Evolutionary conservation across 2,329 filamentous ascomycete species (phyloP), one percentile per base, ranked within the genome.

Genomic region (Simplicillium aogashimaense): DNA sequence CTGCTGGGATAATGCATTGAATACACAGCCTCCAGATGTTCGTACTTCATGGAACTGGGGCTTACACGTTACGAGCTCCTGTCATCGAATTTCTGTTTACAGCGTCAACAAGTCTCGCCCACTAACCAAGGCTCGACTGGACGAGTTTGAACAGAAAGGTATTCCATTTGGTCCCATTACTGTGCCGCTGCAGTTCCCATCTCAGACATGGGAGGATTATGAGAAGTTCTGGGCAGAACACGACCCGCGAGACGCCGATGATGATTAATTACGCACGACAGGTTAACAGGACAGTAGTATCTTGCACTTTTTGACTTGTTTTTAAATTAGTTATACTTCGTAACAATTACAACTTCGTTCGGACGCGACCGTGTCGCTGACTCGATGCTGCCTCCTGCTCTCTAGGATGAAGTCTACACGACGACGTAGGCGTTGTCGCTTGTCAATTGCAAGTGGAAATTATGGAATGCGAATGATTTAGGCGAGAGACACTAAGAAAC

Each of bases 21-120:
- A 81, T 44, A 79, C 75, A 0, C 76, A 81, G 48, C 75, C 76
- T 0, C 63, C 68, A 0, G 64, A 65, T 44, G 67, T 78, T 0
- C 59, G 76, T 11, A 64, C 67, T 5, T 63, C 72, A 0, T 81
- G 72, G 72, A 83, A 83, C 50, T 82, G 76, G 76, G 78, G 73
- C 13, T 56, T 83, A 15, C 78, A 82, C 50, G 76, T 83, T 3
- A 83, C 78, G 0, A 74, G 67, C 7, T 76, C 69, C 1, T 78
- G 72, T 42, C 79, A 82, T 45, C 64, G 75, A 2, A 65, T 82
- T 47, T 71, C 66, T 38, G 56, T 81, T 7, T 83, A 81, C 54
- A 81, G 76, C 47, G 68, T 82, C 39, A 82, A 82, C 56, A 66
- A 59, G 47, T 62, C 57, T 2, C 66, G 60, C 29, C 63, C 67